Percentiles rank a stretch among this genome's conserved stretches.
phyloP scores from a whole-genome alignment of 495 filamentous ascomycete genomes.

The Talaromyces ruber region DNA sequence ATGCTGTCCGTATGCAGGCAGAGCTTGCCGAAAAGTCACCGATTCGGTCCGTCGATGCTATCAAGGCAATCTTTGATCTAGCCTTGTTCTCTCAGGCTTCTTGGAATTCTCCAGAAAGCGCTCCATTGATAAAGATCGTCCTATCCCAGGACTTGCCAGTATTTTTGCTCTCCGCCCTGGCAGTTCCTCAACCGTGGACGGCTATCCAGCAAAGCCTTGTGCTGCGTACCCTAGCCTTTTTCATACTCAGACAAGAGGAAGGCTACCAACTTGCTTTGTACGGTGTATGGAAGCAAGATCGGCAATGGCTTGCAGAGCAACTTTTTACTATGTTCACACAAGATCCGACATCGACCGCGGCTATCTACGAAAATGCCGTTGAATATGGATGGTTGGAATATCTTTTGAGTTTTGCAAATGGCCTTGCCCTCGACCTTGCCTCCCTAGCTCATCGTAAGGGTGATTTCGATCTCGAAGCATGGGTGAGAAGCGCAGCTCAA shows the following conservation, averaged over 20 bases:
- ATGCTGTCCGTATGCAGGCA: constrained; percentile 60
- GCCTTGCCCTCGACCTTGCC: constrained; percentile 81
- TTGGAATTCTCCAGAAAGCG: constrained; percentile 57
- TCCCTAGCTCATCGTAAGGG: constrained; percentile 79
- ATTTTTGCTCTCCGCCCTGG: constrained; percentile 72
- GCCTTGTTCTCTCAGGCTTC: constrained; percentile 57
- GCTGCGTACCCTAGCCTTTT: constrained; percentile 50
- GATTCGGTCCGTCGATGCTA: constrained; percentile 78
- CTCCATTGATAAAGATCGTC: constrained; percentile 44
- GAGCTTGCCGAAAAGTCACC: constrained; percentile 74
- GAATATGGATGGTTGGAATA: constrained; percentile 77
- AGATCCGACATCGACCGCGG: constrained; percentile 64
- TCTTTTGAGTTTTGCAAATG: constrained; percentile 63
- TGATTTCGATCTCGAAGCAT: constrained; percentile 70
- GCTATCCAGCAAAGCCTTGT: constrained; percentile 54
- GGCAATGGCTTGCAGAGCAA: constrained; percentile 67
- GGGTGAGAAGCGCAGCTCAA: constrained; percentile 61
- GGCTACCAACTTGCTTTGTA: constrained; percentile 79
- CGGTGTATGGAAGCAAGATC: constrained; percentile 82
- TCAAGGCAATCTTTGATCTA: constrained; percentile 72
- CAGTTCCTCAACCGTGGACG: constrained; percentile 57
- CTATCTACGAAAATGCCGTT: constrained; percentile 74
- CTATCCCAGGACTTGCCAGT: constrained; percentile 48
- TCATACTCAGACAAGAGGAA: constrained; percentile 52
- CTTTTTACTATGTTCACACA: constrained; percentile 71